Evolutionary conservation across 306 rosid species (phyloP).

Genomic region (Cucurbita argyrosperma): DNA sequence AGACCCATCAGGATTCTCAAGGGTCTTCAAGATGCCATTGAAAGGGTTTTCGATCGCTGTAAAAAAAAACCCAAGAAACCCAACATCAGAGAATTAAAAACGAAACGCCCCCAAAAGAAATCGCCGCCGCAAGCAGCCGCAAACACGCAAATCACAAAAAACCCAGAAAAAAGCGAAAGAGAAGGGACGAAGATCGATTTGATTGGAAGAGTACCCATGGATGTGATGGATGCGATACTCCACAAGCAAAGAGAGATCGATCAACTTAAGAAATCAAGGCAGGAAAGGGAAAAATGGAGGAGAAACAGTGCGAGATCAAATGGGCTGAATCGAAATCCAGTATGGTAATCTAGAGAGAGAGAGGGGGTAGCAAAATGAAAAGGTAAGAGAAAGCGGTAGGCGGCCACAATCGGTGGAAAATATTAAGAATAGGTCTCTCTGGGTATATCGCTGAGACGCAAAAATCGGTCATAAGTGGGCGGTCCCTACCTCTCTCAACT

Average conservation of each 20-base stretch:
- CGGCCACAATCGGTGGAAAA: neutral
- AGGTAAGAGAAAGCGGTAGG: neutral
- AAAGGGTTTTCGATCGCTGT: constrained; percentile 59
- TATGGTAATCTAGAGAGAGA: neutral
- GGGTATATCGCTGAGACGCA: neutral
- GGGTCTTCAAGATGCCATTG: constrained; percentile 45
- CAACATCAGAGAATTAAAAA: neutral
- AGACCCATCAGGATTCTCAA: constrained; percentile 70
- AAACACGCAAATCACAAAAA: neutral
- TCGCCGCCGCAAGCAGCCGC: neutral
- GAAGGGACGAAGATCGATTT: neutral
- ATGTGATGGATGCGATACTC: neutral
- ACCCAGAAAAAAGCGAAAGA: neutral
- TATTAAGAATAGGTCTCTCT: neutral
- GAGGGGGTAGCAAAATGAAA: neutral
- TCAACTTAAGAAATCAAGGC: neutral
- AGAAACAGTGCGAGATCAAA: neutral
- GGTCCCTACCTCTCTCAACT: neutral
- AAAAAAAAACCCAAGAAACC: neutral
- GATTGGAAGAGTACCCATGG: neutral
- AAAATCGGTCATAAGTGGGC: neutral
- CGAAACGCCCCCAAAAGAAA: neutral
- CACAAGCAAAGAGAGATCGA: neutral
- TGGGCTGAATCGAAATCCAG: neutral
- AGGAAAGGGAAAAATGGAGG: neutral